Conservation (phyloP, 108 stramenopile genomes). For the Fistulifera pelliculosa region DNA sequence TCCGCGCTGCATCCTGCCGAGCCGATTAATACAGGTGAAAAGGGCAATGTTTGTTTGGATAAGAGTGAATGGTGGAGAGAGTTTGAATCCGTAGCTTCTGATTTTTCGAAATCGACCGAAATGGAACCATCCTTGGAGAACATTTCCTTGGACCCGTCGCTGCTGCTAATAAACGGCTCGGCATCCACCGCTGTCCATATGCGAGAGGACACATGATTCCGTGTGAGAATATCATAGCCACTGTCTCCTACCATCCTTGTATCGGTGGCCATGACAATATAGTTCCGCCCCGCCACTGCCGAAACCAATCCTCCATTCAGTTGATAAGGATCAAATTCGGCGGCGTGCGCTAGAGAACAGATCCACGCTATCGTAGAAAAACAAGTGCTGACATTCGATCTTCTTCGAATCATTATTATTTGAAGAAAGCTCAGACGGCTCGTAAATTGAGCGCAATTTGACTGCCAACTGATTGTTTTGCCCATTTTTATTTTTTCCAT, state of each 20-base stretch:
- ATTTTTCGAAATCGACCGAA: neutral
- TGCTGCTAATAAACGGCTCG: neutral
- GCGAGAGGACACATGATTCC: constrained; percentile 48
- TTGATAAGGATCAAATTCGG: constrained; percentile 68
- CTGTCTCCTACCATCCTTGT: constrained; percentile 60
- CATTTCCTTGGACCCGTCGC: neutral
- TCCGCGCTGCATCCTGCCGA: constrained; percentile 72
- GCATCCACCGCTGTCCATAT: constrained; percentile 40
- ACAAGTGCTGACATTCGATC: too few species aligned
- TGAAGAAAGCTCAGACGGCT: too few species aligned
- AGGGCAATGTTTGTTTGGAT: neutral
- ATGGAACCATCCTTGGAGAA: constrained; percentile 1
- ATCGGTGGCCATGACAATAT: constrained; percentile 57
- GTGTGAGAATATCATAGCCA: constrained; percentile 58
- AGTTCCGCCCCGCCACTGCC: constrained; percentile 69
- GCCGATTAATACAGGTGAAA: constrained; percentile 46
- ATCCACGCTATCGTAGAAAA: too few species aligned
- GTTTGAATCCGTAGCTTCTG: neutral
- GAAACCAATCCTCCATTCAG: constrained; percentile 73
- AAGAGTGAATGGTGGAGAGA: neutral
- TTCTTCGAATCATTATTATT: too few species aligned
- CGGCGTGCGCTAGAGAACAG: neutral
- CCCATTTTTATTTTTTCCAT: too few species aligned
- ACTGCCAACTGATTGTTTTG: too few species aligned
- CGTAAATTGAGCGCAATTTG: too few species aligned